Conservation (phyloP, 2,329 filamentous ascomycete species). For the Aspergillus oerlinghausenensis region DNA sequence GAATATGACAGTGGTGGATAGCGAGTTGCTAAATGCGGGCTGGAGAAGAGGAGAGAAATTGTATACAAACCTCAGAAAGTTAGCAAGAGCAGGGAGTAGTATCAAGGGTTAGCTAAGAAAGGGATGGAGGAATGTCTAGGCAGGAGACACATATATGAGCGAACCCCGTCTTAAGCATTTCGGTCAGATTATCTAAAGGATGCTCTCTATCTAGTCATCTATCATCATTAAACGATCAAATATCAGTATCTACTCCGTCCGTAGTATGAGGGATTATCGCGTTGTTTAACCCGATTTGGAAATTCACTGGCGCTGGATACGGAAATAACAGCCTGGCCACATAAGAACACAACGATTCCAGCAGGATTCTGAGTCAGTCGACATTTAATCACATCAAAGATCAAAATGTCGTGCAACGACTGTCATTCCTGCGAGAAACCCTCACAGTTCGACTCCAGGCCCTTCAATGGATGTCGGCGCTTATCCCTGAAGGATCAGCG, state of each 20-base stretch:
- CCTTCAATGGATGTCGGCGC: not conserved
- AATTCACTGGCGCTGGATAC: not conserved
- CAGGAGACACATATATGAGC: no score
- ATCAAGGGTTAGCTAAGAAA: not conserved
- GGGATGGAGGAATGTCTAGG: not conserved
- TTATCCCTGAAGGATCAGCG: conserved; percentile 14
- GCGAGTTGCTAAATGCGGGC: conserved; percentile 24
- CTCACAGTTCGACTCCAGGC: not conserved
- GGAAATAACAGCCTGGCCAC: not conserved
- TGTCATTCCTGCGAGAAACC: not conserved
- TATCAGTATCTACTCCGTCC: not conserved
- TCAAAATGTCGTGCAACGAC: not conserved
- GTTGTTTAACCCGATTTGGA: not conserved
- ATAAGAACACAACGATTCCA: not conserved
- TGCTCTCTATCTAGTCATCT: no score
- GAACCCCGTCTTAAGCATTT: no score
- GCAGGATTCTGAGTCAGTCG: no score
- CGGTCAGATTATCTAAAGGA: no score
- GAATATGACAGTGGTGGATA: conserved; percentile 41
- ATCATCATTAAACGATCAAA: no score
- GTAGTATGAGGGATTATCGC: not conserved
- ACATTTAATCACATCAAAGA: not conserved
- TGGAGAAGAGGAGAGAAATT: conserved; percentile 9
- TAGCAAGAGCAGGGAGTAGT: not conserved
- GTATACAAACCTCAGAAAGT: not conserved